Percentiles rank a stretch among this genome's conserved stretches.
phyloP scores from a whole-genome alignment of 768 basidiomycete genomes.

The Psilocybe tampanensis region DNA sequence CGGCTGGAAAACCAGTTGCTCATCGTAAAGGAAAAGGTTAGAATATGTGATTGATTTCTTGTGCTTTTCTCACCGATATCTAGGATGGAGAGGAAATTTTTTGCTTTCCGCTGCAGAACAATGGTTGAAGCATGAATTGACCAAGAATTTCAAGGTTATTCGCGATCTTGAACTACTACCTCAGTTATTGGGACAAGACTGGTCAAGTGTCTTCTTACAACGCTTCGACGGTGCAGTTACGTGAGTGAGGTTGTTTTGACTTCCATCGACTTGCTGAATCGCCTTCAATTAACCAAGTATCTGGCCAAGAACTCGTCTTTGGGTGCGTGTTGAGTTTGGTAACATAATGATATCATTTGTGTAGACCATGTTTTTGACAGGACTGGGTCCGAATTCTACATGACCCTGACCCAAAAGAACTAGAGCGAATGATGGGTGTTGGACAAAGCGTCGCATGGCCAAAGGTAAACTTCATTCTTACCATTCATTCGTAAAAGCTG shows the following conservation, averaged over 20 bases:
- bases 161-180: conserved; percentile 95
- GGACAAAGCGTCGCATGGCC: conserved; percentile 97
- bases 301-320: conserved; percentile 81
- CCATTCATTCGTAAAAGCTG: not conserved
- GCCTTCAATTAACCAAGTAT: conserved; percentile 54
- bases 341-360: not conserved
- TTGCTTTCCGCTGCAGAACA: conserved; percentile 91
- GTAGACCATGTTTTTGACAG: conserved; percentile 33
- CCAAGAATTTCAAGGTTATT: conserved; percentile 98
- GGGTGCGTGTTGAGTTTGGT: conserved; percentile 42
- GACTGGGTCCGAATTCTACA: conserved; percentile 85
- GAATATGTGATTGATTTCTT: not conserved
- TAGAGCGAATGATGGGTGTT: conserved; percentile 84
- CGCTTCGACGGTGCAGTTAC: conserved; percentile 88
- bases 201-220: conserved; percentile 96
- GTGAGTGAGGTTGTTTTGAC: conserved; percentile 44
- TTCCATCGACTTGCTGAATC: not conserved
- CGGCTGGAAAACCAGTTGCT: conserved; percentile 90
- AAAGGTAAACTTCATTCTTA: conserved; percentile 54
- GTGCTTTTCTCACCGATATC: not conserved
- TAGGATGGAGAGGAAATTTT: conserved; percentile 95
- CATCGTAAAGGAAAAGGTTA: conserved; percentile 90
- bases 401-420: conserved; percentile 79
- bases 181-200: conserved; percentile 90
- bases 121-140: conserved; percentile 92